Base-by-base conservation (phyloP, 345 rosid genomes). In the Brassica cretica region DNA sequence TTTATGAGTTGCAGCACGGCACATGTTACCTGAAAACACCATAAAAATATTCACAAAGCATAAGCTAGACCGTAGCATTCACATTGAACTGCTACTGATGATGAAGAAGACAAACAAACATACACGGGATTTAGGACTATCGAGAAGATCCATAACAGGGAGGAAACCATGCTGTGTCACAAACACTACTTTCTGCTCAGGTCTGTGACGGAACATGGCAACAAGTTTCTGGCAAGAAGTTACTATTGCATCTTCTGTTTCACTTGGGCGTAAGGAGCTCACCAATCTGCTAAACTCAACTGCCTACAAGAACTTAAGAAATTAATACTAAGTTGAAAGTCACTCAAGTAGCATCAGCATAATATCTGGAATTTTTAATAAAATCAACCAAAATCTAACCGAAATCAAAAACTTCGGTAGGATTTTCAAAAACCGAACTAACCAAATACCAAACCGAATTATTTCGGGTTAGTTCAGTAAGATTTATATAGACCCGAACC, bases 1-100 rank as follows among this genome's bases (percentile, higher is more conserved):
- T 95, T 95, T 74, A 95, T 81, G 19, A 93, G 93, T 85, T 93
- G 98, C 81, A 95, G 93, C 80, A 93, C 88, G n/a, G 94, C 87
- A 81, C 91, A 86, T 81, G 87, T 87, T 70, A 90, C 94, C 99
- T 95, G 89, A 75, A 86, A 78, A 65, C 58, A 62, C 74, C 67
- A 16, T 51, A 24, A 83, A 61, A 30, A 2, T 11, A 39, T 64
- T 35, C 56, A 55, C 78, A 51, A 46, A 60, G 16, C 66, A 73
- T 82, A 71, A 76, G 74, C 78, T 25, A 30, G 62, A 5, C 3
- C 4, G 29, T 61, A 16, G 56, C 39, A 24, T 33, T 53, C 16
- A 70, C 53, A 35, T 58, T 24, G 27, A 58, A 49, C 9, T 35
- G 72, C 66, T 35, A 68, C 56, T 55, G 39, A 30, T n/a, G 70